These are phyloP conservation scores for Backusella circina DNA, from an alignment of 192 early-diverging fungal species.

Conservation along the genomic window DNA sequence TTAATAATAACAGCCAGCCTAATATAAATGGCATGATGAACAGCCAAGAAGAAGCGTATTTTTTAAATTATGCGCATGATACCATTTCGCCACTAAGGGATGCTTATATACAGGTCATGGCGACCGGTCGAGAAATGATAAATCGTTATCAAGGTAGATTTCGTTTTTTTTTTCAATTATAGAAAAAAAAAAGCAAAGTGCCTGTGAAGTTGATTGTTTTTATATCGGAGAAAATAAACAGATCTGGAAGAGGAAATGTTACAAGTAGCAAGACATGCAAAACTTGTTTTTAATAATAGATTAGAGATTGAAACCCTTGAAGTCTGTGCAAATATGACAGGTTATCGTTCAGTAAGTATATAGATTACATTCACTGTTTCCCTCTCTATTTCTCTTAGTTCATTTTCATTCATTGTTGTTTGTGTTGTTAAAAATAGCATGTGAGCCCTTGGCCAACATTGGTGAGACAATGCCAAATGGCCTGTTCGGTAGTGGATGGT, in stretches of 20 bases:
- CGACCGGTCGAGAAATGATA: conserved; percentile 20
- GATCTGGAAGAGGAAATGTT: conserved; percentile 24
- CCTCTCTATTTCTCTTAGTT: neutral
- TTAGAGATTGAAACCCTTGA: conserved; percentile 6
- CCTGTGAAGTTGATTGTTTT: neutral
- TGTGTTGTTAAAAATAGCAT: neutral
- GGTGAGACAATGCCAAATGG: conserved; percentile 3
- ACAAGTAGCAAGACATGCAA: conserved; percentile 8
- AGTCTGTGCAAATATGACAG: conserved; percentile 10
- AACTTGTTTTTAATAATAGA: conserved; percentile 21
- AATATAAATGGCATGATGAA: conserved; percentile 20
- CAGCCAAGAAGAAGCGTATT: conserved; percentile 39
- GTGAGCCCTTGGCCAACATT: conserved; percentile 3
- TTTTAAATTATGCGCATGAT: conserved; percentile 34
- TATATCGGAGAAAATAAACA: conserved; percentile 3
- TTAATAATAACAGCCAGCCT: conserved; percentile 28
- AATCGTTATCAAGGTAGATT: conserved; percentile 30
- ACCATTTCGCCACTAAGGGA: conserved; percentile 31
- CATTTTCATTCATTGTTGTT: neutral
- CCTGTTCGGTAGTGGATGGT: conserved; percentile 15
- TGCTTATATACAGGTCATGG: conserved; percentile 22
- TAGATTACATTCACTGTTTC: neutral
- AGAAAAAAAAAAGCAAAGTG: neutral
- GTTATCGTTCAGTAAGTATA: conserved; percentile 13
- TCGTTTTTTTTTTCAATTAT: neutral